These are phyloP conservation scores for Abelmoschus esculentus DNA, from an alignment of 345 rosid species.

Conservation along the genomic window DNA sequence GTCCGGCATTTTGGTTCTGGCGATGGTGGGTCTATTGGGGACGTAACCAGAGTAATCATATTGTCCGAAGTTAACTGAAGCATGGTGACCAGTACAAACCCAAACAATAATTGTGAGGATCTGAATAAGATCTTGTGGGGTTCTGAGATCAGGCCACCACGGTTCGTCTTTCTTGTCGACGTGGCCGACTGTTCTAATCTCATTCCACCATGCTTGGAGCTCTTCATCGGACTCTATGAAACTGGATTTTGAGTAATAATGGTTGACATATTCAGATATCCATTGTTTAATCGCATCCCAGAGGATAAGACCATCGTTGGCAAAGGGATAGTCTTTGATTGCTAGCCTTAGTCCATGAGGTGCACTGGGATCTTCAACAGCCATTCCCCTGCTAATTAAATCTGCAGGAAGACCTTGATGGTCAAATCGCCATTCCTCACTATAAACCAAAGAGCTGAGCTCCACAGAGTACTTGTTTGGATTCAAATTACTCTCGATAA, in stretches of 20 bases:
- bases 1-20: conserved; percentile 34
- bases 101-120: conserved; percentile 35
- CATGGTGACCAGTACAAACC: conserved; percentile 46
- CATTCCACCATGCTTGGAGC: neutral
- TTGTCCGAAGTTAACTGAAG: conserved; percentile 51
- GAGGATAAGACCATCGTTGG: conserved; percentile 41
- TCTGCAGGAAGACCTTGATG: neutral
- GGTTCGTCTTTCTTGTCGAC: neutral
- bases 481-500: neutral
- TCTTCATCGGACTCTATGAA: neutral
- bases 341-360: conserved; percentile 44
- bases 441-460: neutral
- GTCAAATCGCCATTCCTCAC: neutral
- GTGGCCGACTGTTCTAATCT: neutral
- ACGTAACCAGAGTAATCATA: conserved; percentile 39
- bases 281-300: conserved; percentile 36
- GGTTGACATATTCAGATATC: neutral
- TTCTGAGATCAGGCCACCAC: neutral
- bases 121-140: conserved; percentile 19
- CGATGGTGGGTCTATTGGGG: conserved; percentile 43
- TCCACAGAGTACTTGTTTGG: neutral
- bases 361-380: conserved; percentile 36
- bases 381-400: conserved; percentile 36
- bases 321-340: conserved; percentile 51
- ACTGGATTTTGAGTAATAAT: neutral